Evolutionary conservation across 139 green algal species (phyloP).

Genomic region (Spirogloea muscicola): DNA sequence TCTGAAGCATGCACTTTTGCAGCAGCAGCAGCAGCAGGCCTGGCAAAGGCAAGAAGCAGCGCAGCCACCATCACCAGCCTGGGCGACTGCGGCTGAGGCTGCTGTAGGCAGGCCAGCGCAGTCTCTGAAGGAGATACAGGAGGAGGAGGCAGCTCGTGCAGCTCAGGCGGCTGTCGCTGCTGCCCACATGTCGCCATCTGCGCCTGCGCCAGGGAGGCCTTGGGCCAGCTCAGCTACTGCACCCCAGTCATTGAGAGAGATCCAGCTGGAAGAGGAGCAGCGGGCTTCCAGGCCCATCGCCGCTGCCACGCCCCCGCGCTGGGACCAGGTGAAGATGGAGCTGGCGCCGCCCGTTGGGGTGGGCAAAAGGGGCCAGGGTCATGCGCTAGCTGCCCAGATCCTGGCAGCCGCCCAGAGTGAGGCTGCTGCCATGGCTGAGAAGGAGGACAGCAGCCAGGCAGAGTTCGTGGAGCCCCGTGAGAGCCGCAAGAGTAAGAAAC

Average conservation of each 20-base stretch:
- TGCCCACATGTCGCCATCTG: too few relatives aligned
- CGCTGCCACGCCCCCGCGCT: too few relatives aligned
- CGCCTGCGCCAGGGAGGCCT: too few relatives aligned
- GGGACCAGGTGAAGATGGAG: too few relatives aligned
- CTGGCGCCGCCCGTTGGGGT: too few relatives aligned
- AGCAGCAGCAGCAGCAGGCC: neutral
- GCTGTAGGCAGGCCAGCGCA: neutral
- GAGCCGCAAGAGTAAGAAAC: constrained; percentile 31
- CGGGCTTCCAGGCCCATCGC: too few relatives aligned
- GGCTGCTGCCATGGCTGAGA: neutral
- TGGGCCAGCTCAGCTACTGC: too few relatives aligned
- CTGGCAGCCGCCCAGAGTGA: neutral
- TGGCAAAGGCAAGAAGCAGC: neutral
- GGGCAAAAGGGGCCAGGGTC: too few relatives aligned
- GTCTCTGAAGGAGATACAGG: constrained; percentile 40
- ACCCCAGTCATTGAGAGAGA: too few relatives aligned
- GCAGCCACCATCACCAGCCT: neutral
- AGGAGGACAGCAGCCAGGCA: constrained; percentile 17
- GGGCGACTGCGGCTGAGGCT: neutral
- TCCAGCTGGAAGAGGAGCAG: too few relatives aligned
- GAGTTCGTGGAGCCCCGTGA: constrained; percentile 42
- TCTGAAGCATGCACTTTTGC: neutral
- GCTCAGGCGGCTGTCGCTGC: neutral
- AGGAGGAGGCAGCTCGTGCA: constrained; percentile 29
- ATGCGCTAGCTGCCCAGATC: too few relatives aligned